A percentile compares a stretch with the other conserved stretches of the same genome.
Conservation (phyloP, 495 filamentous ascomycete species). For the Umbilicaria muhlenbergii region DNA sequence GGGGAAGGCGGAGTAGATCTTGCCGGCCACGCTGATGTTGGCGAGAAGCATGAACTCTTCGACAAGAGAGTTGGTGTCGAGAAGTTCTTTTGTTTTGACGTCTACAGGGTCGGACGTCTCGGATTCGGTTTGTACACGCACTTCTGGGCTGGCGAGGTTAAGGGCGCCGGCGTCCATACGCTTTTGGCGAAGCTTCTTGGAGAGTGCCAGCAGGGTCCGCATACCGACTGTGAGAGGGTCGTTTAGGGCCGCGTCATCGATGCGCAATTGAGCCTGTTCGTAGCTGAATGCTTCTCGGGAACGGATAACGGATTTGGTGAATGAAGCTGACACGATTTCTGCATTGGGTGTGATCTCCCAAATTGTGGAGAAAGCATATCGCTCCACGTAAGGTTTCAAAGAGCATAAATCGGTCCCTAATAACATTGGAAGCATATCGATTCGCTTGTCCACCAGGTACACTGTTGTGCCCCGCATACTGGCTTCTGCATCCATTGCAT, state of each 20-base stretch:
- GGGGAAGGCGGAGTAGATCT: conserved; percentile 77
- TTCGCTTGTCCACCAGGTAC: conserved; percentile 95
- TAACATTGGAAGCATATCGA: conserved; percentile 95
- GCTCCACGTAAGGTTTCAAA: conserved; percentile 91
- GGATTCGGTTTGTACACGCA: conserved; percentile 81
- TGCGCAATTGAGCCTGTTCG: conserved; percentile 83
- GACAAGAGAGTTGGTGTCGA: conserved; percentile 95
- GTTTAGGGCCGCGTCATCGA: conserved; percentile 71
- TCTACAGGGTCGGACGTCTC: conserved; percentile 94
- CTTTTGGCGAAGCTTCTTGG: conserved; percentile 87
- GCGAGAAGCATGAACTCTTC: conserved; percentile 99
- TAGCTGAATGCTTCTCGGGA: conserved; percentile 98
- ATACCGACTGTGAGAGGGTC: conserved; percentile 86
- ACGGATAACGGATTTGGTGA: conserved; percentile 94
- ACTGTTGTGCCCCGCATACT: conserved; percentile 90
- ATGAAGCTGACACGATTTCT: conserved; percentile 64
- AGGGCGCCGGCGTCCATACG: conserved; percentile 91
- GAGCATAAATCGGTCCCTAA: conserved; percentile 94
- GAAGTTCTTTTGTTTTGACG: conserved; percentile 80
- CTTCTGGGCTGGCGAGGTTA: conserved; percentile 89
- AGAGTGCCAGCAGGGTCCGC: conserved; percentile 72
- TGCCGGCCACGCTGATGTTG: conserved; percentile 82
- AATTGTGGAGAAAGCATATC: conserved; percentile 86
- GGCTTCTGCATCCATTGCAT: conserved; percentile 91
- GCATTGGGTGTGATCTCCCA: conserved; percentile 86